These are phyloP conservation scores for Leishmania lainsoni DNA, from an alignment of 208 protist species.

Conservation along the genomic window DNA sequence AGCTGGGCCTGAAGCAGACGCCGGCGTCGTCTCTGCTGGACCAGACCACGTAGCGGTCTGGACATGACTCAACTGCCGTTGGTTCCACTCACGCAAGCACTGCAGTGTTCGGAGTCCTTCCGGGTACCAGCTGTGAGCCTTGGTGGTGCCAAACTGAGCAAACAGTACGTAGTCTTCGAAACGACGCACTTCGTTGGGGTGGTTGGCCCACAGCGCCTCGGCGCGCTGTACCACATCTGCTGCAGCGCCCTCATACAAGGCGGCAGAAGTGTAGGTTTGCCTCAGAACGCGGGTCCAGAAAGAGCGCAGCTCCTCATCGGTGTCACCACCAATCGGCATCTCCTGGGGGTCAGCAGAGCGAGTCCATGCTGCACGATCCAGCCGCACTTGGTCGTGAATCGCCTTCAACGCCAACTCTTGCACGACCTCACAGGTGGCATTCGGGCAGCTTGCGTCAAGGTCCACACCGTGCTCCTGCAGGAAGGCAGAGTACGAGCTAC, in stretches of 20 bases:
- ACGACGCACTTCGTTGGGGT: not conserved
- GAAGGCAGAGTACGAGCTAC: slow-evolving; percentile 39
- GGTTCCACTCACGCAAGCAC: slow-evolving; percentile 43
- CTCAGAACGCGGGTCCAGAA: slow-evolving; percentile 64
- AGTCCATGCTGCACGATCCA: slow-evolving; percentile 26
- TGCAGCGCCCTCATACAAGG: slow-evolving; percentile 18
- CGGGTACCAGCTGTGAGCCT: slow-evolving; percentile 58
- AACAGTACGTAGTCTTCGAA: slow-evolving; percentile 38
- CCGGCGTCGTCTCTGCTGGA: not conserved
- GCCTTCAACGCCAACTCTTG: slow-evolving; percentile 9
- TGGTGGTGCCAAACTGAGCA: slow-evolving; percentile 44
- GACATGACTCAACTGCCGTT: slow-evolving; percentile 7
- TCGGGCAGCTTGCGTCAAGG: slow-evolving; percentile 13
- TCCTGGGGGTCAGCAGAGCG: slow-evolving; percentile 38
- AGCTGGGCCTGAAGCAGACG: not conserved
- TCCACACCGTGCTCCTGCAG: slow-evolving; percentile 37
- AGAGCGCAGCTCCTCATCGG: slow-evolving; percentile 17
- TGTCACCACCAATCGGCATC: slow-evolving; percentile 62
- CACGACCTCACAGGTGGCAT: slow-evolving; percentile 11
- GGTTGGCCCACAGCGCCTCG: slow-evolving; percentile 4
- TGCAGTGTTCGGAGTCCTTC: slow-evolving; percentile 50
- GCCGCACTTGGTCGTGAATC: slow-evolving; percentile 11
- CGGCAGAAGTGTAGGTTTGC: slow-evolving; percentile 13
- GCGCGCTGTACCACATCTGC: slow-evolving; percentile 8
- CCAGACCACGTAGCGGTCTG: not conserved